Base-by-base conservation (phyloP, 202 grass and related monocot species). In the Setaria viridis region DNA sequence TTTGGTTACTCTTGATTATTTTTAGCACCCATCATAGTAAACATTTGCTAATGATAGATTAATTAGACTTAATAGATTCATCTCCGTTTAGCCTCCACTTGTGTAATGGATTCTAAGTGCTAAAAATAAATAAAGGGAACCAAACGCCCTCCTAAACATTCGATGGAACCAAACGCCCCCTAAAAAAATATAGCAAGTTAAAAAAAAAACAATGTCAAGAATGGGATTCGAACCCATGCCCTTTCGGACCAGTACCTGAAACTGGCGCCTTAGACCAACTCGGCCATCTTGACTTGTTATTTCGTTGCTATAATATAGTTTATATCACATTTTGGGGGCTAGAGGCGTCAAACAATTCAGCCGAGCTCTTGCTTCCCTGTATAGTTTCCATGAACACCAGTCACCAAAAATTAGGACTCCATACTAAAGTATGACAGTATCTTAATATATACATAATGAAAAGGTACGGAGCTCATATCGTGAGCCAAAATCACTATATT, bases 221-320 rank as follows among this genome's bases (percentile, higher is more conserved):
- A 88, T 93, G 93, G 93, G 91, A 95, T 92, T 94, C 82, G 86
- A 95, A 94, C 93, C 91, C 89, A 92, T 91, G 91, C 89, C 93
- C 95, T 98, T 95, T 88, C 91, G 84, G 91, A 92, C 93, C 86
- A 92, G 89, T 94, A 98, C 93, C 95, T 98, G 86, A 95, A 98
- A 92, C 93, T 94, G 88, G 88, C 93, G 88, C 96, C 96, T 95
- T 92, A 93, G 90, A 96, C 90, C 88, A 99, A 95, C 93, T 94
- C 91, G 88, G 93, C 91, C 91, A 95, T 98, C 88, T 94, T 92
- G 86, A 93, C 87, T 0, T 41, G 2, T 7, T 58, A 19, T 0
- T 2, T 13, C 0, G 3, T 5, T 34, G 11, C 4, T 6, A 14
- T 14, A 54, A 11, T 5, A 2, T 0, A 13, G 12, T 5, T 5